Conservation (phyloP, 768 basidiomycete genomes). For the Daedaleopsis nitida region DNA sequence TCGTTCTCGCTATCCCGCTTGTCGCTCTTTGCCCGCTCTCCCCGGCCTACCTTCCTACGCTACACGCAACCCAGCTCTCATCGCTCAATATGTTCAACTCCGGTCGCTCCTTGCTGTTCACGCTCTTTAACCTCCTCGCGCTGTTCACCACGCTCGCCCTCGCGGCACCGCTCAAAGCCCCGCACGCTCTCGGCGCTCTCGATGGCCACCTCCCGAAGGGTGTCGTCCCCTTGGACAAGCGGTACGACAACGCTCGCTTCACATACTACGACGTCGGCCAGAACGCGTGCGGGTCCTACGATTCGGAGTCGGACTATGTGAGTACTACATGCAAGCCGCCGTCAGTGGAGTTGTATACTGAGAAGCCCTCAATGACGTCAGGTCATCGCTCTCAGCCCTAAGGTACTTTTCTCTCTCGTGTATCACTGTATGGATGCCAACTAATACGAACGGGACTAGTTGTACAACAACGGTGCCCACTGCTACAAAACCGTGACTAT, state of each 20-base stretch:
- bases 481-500: conserved; percentile 70
- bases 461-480: conserved; percentile 52
- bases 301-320: conserved; percentile 22
- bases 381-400: conserved; percentile 53
- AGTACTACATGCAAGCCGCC: conserved; percentile 1
- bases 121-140: conserved; percentile 9
- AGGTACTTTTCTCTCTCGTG: conserved; percentile 21
- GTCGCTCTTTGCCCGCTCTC: background rate
- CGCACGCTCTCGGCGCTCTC: background rate
- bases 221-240: background rate
- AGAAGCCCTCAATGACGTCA: conserved; percentile 22
- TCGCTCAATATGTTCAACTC: conserved; percentile 12
- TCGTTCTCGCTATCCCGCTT: background rate
- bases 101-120: conserved; percentile 17
- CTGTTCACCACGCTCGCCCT: background rate
- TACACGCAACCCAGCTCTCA: background rate
- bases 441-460: conserved; percentile 37
- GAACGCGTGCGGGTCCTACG: conserved; percentile 24
- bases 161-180: conserved; percentile 4
- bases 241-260: conserved; percentile 20
- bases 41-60: background rate
- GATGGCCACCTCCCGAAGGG: background rate
- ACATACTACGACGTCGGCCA: conserved; percentile 27
- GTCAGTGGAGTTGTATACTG: background rate
- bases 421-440: background rate